Evolutionary conservation across 169 alveolate genomes (phyloP).

Genomic region (Perkinsus olseni): DNA sequence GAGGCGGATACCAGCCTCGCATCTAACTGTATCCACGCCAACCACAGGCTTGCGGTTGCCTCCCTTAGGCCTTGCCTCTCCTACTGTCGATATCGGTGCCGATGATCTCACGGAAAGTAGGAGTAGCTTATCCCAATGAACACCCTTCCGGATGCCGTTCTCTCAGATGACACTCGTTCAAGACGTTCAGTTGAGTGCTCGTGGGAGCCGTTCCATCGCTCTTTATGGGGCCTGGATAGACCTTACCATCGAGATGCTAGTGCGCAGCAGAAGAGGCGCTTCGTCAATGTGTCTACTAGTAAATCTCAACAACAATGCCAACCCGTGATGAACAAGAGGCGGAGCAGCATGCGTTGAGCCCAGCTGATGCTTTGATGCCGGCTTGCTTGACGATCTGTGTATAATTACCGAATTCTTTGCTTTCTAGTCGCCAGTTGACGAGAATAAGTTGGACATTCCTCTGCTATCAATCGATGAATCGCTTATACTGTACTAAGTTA

Average conservation of each 20-base stretch:
- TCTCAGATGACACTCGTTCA: background rate
- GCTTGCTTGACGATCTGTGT: too few relatives aligned
- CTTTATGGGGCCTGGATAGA: background rate
- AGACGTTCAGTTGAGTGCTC: background rate
- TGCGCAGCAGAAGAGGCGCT: background rate
- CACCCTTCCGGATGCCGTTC: background rate
- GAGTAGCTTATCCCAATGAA: background rate
- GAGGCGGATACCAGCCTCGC: background rate
- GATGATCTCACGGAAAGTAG: background rate
- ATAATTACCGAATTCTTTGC: too few relatives aligned
- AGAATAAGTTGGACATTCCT: background rate
- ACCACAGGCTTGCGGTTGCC: background rate
- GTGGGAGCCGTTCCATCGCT: background rate
- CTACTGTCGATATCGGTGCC: background rate
- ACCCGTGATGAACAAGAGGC: background rate
- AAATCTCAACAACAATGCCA: background rate
- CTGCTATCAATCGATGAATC: background rate
- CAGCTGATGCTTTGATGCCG: too few relatives aligned
- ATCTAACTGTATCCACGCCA: background rate
- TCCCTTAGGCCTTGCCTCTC: background rate
- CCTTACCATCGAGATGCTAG: background rate
- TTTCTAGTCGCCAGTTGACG: too few relatives aligned
- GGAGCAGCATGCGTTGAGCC: background rate
- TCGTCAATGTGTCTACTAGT: background rate
- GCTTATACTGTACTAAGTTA: background rate